phyloP scores from a whole-genome alignment of 1,139 yeast genomes.

The Eremothecium cymbalariae region DNA sequence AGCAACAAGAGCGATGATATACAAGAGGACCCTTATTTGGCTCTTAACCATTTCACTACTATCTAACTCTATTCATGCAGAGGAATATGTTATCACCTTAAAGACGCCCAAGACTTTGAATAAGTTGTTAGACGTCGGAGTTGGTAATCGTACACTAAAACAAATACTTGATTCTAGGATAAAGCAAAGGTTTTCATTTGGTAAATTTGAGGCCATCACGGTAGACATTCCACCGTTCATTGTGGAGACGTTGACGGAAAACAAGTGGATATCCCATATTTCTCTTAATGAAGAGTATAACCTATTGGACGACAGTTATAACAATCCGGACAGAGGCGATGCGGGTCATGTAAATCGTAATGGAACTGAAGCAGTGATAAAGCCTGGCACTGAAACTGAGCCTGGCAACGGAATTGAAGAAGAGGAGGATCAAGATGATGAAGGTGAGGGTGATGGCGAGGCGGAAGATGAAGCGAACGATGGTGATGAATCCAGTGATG shows the following conservation, averaged over 20 bases:
- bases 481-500: background rate
- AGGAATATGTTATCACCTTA: slow-evolving; percentile 26
- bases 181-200: slow-evolving; percentile 44
- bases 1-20: slow-evolving; percentile 6
- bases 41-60: slow-evolving; percentile 6
- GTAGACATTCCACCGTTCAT: slow-evolving; percentile 48
- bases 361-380: too few species aligned
- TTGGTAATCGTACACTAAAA: slow-evolving; percentile 20
- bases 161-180: slow-evolving; percentile 16
- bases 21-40: slow-evolving; percentile 5
- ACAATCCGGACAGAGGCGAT: background rate
- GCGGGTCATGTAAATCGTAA: too few species aligned
- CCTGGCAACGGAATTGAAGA: slow-evolving; percentile 30
- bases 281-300: slow-evolving; percentile 5
- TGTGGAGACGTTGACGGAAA: slow-evolving; percentile 40
- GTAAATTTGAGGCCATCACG: slow-evolving; percentile 55
- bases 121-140: slow-evolving; percentile 19
- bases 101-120: slow-evolving; percentile 23
- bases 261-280: slow-evolving; percentile 11
- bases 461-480: slow-evolving; percentile 3
- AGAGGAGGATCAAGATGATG: slow-evolving; percentile 22
- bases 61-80: slow-evolving; percentile 6
- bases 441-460: slow-evolving; percentile 13
- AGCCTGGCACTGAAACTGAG: too few species aligned
- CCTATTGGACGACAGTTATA: slow-evolving; percentile 1